These are phyloP conservation scores for rapeseed (Brassica napus) DNA, from an alignment of 345 rosid species.

Conservation along the genomic window Da-Ae NC_063446.1:65729001-65729500, in stretches of 20 bases:
- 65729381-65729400: no score
- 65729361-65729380: background rate
- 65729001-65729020: slow-evolving; percentile 8
- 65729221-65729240: background rate
- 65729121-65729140: background rate
- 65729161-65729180: background rate
- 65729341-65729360: background rate
- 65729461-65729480: no score
- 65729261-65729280: background rate
- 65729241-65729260: background rate
- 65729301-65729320: background rate
- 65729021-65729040: slow-evolving; percentile 20
- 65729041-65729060: background rate
- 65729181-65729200: background rate
- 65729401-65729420: no score
- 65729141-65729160: background rate
- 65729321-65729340: background rate
- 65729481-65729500: no score
- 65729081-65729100: background rate
- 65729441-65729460: no score
- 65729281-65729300: background rate
- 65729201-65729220: background rate
- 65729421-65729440: no score
- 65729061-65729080: background rate
- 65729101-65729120: background rate